phyloP scores from a whole-genome alignment of 1,139 yeast species.

The Yamadazyma trypodendri region DNA sequence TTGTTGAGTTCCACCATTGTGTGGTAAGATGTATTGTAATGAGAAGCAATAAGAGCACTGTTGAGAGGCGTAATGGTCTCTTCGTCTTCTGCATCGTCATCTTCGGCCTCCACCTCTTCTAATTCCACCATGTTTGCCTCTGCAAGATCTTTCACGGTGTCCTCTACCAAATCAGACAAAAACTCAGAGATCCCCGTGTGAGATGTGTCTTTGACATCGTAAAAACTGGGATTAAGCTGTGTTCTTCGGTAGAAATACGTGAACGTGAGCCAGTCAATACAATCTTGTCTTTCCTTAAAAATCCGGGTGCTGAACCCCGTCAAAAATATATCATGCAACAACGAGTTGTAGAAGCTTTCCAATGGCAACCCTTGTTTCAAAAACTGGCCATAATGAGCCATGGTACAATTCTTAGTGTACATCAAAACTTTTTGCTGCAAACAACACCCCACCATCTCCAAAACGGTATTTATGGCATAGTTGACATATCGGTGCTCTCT shows the following conservation, averaged over 20 bases:
- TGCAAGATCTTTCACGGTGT: conserved; percentile 61
- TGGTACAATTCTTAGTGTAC: conserved; percentile 54
- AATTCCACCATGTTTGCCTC: conserved; percentile 65
- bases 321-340: conserved; percentile 64
- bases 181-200: conserved; percentile 74
- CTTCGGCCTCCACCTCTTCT: conserved; percentile 39
- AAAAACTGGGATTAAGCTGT: conserved; percentile 82
- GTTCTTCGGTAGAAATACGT: conserved; percentile 80
- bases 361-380: conserved; percentile 75
- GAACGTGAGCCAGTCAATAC: conserved; percentile 87
- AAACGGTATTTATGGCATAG: conserved; percentile 62
- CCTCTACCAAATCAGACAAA: conserved; percentile 80
- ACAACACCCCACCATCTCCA: conserved; percentile 75
- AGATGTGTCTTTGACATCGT: conserved; percentile 67
- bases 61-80: conserved; percentile 59
- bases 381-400: conserved; percentile 69
- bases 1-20: conserved; percentile 63
- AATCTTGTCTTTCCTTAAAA: conserved; percentile 74
- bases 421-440: conserved; percentile 45
- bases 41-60: conserved; percentile 73
- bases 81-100: conserved; percentile 33
- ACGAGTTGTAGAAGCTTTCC: conserved; percentile 67
- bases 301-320: conserved; percentile 68
- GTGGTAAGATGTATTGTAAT: conserved; percentile 60
- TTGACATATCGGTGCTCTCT: conserved; percentile 68